Base-by-base conservation (phyloP, 2,329 filamentous ascomycete genomes). In the Pseudocercospora crystallina region DNA sequence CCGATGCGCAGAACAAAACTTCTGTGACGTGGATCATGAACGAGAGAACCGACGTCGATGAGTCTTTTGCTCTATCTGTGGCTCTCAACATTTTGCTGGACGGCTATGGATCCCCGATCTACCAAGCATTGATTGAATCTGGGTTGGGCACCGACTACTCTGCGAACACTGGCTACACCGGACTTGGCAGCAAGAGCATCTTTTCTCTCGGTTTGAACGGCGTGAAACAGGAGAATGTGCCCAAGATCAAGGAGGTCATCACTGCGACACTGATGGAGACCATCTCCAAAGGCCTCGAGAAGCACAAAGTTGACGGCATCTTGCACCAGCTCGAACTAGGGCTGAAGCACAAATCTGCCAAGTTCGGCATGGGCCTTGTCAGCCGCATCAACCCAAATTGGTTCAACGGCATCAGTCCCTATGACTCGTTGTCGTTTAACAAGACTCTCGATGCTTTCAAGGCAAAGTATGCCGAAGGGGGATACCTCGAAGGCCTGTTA, bases 321-420 rank as follows among this genome's bases (percentile, higher is more conserved):
- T 79, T 99, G 47, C 94, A 99, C 69, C 92, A 97, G 69, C 74
- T 97, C 3, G 94, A 99, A 68, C 79, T 99, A n/a, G 81, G 85
- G 0, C 74, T 97, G 42, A 96, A 96, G 73, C 90, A 99, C 74
- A 97, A 97, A 77, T 96, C 90, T 0, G 89, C 94, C 47, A 90
- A 87, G 64, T 99, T 99, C 66, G 94, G 94, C 11, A 89, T 96
- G 79, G 85, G 86, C 13, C 81, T 97, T 46, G 83, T 99, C 71
- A 89, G 96, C 61, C 84, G 92, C 36, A 79, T 96, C 7, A 89
- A 95, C 66, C 87, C 90, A 2, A 86, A 87, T 52, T 99, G 94
- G 94, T 97, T 99, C 72, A 95, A 94, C 50, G 94, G 92, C 5
- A 84, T 90, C 3, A 89, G 97, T 67, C 92, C 94, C 0, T 95